These are phyloP conservation scores for Echinochloa phyllopogon DNA, from an alignment of 176 grass and related monocot species.

Conservation along the genomic window DNA sequence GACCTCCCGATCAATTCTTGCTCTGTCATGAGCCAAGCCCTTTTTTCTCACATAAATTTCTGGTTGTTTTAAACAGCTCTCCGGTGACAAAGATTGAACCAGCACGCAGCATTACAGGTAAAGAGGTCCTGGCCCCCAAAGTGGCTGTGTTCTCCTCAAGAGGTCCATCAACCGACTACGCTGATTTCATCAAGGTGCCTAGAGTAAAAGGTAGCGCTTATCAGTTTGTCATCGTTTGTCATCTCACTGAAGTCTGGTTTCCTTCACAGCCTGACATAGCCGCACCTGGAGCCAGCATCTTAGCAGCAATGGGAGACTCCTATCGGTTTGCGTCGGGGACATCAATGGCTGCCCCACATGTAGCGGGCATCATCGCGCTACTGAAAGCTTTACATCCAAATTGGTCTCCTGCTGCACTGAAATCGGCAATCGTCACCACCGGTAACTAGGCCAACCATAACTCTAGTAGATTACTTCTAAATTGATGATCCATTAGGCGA, in stretches of 20 bases:
- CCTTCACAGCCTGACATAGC: constrained; percentile 44
- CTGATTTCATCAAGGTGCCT: constrained; percentile 31
- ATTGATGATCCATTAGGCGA: neutral
- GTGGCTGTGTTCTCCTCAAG: constrained; percentile 41
- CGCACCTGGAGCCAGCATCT: constrained; percentile 35
- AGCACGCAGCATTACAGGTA: neutral
- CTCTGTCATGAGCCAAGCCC: too few species aligned
- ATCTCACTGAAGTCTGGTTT: neutral
- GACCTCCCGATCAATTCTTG: too few species aligned
- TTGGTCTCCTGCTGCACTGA: constrained; percentile 44
- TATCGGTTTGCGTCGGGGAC: neutral
- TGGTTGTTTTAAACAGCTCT: neutral
- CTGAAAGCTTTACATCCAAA: constrained; percentile 41
- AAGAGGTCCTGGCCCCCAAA: neutral
- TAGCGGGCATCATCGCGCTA: constrained; percentile 11
- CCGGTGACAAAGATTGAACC: constrained; percentile 17
- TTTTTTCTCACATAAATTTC: neutral
- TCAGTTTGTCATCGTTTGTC: too few species aligned
- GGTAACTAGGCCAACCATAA: constrained; percentile 1
- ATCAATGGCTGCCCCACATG: constrained; percentile 50
- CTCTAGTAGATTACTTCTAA: too few species aligned
- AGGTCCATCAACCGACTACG: constrained; percentile 27
- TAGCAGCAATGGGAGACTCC: neutral
- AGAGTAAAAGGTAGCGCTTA: too few species aligned
- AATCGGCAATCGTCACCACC: constrained; percentile 42